Base-by-base conservation (phyloP, 768 basidiomycete species). In the Pisolithus tinctorius region DNA sequence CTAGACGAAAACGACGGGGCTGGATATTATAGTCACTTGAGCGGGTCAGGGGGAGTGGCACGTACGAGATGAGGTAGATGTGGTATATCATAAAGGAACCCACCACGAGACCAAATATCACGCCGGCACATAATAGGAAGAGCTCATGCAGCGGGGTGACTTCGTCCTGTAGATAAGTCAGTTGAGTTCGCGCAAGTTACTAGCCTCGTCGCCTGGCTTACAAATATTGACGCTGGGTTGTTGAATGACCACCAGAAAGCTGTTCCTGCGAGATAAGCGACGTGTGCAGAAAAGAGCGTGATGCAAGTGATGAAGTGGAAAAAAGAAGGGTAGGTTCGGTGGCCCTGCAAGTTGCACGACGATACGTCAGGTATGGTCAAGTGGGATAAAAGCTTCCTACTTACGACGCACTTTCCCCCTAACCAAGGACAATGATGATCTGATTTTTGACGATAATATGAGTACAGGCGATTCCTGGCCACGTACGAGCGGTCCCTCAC, bases 391-490 rank as follows among this genome's bases (percentile, higher is more conserved):
- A 17, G 37, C 37, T 34, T 36, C 23, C n/a, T 27, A 60, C 84
- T 64, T 63, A 88, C 88, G 52, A 93, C 78, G 65, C 89, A 93
- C 62, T 75, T 84, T 43, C 75, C 69, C 36, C 83, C 89, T 23
- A 92, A 69, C 89, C 89, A 93, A 6, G 84, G 86, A 62, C 89
- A 93, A 60, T 93, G 90, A 60, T 92, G 90, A 64, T 93, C 88
- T 91, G 58, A 47, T 43, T 59, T 40, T 64, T 16, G 31, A 25
- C 14, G 30, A 16, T 36, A 11, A 46, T 36, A 34, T n/a, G 23
- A 48, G 17, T 14, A 7, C 16, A 41, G 30, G 26, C 47, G 26
- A 23, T 6, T 23, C 23, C 6, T 23, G 17, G 23, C 14, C 41
- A n/a, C 41, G 13, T 6, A 36, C 29, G 14, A 8, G 30, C n/a